Evolutionary conservation across 1,284 basidiomycete species (phyloP).

Genomic region (Afroboletus lepidellus): DNA sequence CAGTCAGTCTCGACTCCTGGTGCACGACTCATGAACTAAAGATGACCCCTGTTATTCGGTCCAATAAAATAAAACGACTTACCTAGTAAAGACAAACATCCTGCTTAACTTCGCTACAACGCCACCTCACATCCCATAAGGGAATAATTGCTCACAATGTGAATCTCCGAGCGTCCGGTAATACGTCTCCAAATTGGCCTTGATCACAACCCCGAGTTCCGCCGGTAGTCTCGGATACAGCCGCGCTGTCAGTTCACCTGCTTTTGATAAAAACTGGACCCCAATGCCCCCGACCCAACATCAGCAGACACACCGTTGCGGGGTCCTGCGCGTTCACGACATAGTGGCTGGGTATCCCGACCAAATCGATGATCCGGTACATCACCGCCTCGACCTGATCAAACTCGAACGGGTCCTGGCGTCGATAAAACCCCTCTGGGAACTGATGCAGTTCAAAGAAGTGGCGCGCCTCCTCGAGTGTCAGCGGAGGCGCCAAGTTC

Average conservation of each 20-base stretch:
- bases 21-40: too few species aligned
- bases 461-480: constrained; percentile 15
- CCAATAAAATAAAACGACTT: too few species aligned
- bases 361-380: neutral
- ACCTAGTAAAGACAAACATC: too few species aligned
- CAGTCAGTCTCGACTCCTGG: too few species aligned
- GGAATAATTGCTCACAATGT: constrained; percentile 20
- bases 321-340: constrained; percentile 12
- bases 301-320: constrained; percentile 18
- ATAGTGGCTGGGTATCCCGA: constrained; percentile 16
- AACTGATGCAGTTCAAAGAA: constrained; percentile 18
- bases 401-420: constrained; percentile 14
- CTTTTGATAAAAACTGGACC: constrained; percentile 1
- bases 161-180: constrained; percentile 13
- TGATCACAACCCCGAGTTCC: constrained; percentile 22
- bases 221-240: constrained; percentile 17
- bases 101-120: neutral
- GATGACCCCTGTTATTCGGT: too few species aligned
- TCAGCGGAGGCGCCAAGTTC: constrained; percentile 10
- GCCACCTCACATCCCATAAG: constrained; percentile 10
- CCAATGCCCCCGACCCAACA: too few species aligned
- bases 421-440: constrained; percentile 23
- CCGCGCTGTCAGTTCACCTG: constrained; percentile 21
- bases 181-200: constrained; percentile 18
- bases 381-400: neutral